A percentile compares a stretch with the other conserved stretches of the same genome.
Evolutionary conservation across 176 grass and related monocot species (phyloP).

Genomic region (Rhipidocladum racemiflorum): DNA sequence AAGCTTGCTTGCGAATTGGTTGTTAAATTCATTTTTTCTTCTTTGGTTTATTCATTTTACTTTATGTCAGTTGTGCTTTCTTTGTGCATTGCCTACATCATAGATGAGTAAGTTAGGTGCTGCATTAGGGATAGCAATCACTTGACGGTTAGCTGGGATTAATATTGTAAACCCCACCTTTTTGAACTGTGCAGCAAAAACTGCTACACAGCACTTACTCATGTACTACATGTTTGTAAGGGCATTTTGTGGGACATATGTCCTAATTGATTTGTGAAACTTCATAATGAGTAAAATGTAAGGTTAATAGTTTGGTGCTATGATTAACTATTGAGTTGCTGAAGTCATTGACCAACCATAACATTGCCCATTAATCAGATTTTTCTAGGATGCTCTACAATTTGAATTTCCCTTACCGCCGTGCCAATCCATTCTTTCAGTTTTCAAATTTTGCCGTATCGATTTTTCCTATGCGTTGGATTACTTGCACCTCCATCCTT

Average conservation of each 20-base stretch:
- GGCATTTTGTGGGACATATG: background rate
- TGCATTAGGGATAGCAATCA: background rate
- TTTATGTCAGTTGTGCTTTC: background rate
- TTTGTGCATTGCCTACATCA: background rate
- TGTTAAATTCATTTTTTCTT: background rate
- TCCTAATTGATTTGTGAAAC: background rate
- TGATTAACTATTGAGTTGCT: background rate
- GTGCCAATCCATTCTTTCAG: background rate
- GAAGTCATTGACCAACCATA: background rate
- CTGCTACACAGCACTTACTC: background rate
- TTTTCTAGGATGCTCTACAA: background rate
- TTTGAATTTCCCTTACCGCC: background rate
- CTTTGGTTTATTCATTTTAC: background rate
- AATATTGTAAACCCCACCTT: background rate
- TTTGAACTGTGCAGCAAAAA: background rate
- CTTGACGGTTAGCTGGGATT: background rate
- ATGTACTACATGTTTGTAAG: background rate
- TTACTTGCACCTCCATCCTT: constrained; percentile 30
- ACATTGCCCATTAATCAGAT: background rate
- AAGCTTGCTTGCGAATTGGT: constrained; percentile 6
- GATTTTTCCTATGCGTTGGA: constrained; percentile 2
- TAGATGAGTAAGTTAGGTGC: background rate
- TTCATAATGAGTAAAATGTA: background rate
- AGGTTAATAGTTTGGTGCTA: background rate
- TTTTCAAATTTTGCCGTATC: background rate